Evolutionary conservation across 495 filamentous ascomycete species (phyloP).

Genomic region (Trichoderma asperelloides): DNA sequence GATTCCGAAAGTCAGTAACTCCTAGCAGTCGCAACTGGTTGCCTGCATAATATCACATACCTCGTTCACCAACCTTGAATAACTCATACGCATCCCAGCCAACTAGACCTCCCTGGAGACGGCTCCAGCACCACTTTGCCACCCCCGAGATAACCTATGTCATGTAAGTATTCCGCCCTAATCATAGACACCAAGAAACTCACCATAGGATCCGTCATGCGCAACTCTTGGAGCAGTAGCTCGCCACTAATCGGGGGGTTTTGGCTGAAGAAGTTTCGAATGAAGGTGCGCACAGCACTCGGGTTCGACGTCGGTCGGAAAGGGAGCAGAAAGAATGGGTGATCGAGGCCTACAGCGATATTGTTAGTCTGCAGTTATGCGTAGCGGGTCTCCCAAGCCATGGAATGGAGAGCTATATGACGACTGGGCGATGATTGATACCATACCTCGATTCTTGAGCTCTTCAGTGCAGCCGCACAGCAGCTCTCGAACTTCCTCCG

Average conservation of each 20-base stretch:
- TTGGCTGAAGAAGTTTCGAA: conserved; percentile 82
- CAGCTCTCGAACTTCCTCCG: conserved; percentile 85
- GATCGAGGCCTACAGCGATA: conserved; percentile 58
- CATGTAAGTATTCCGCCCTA: not conserved
- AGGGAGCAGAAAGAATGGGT: conserved; percentile 89
- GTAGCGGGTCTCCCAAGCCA: conserved; percentile 6
- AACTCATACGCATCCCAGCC: conserved; percentile 96
- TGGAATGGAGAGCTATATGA: conserved; percentile 15
- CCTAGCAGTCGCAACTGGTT: not conserved
- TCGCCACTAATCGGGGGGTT: conserved; percentile 51
- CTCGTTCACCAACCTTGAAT: conserved; percentile 89
- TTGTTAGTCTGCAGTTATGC: conserved; percentile 8
- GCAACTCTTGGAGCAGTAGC: conserved; percentile 71
- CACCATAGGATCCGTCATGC: conserved; percentile 92
- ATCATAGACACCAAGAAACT: conserved; percentile 13
- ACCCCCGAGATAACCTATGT: conserved; percentile 80
- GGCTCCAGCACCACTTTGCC: conserved; percentile 97
- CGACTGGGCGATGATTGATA: conserved; percentile 13
- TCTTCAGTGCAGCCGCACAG: conserved; percentile 77
- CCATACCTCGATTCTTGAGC: conserved; percentile 87
- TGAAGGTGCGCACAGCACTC: conserved; percentile 80
- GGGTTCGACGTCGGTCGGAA: conserved; percentile 90
- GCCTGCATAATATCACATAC: conserved; percentile 37
- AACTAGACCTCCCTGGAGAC: conserved; percentile 84
- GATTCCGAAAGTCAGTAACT: conserved; percentile 8